Evolutionary conservation across 1,284 basidiomycete genomes (phyloP), one percentile per base, ranked within the genome.

Genomic region (Agaricales sp.): DNA sequence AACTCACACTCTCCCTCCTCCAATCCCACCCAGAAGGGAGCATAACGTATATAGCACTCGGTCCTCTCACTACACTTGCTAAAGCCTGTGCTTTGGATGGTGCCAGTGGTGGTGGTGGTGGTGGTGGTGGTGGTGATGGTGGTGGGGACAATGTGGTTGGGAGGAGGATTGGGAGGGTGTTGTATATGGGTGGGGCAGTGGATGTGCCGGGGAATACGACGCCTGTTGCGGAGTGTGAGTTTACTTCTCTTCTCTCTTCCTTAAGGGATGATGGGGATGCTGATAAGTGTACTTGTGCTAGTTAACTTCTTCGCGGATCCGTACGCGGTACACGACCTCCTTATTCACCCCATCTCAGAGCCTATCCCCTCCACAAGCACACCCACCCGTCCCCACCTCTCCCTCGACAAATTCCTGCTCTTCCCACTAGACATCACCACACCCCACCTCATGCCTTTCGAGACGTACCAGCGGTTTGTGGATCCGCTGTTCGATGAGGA

Each of bases 301-400:
- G 80, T 97, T 76, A 97, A 97, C 68, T 92, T 88, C 61, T 96
- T 87, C 56, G 92, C 93, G 2, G 94, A 97, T 60, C 92, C 94
- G 1, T 91, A 75, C 59, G 91, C 93, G 1, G 89, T 87, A 6
- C 75, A 78, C 48, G 74, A 84, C 46, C 63, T 87, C 0, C 66
- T 87, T 21, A 61, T 73, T 35, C 69, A 76, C 3, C 35, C 56
- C 1, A 52, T 59, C 8, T 60, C 66, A 3, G 30, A 35, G n/a
- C n/a, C n/a, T n/a, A n/a, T n/a, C n/a, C n/a, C n/a, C n/a, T 8
- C 30, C 11, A 35, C 30, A 11, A 8, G 8, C 11, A 35, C 30
- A n/a, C 11, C 30, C n/a, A n/a, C 8, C 8, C 11, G n/a, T 35
- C 11, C 8, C 30, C 11, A n/a, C 30, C n/a, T n/a, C 30, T 35